phyloP scores from a whole-genome alignment of 148 eudicot species.

The Rhododendron ferrugineum region DNA sequence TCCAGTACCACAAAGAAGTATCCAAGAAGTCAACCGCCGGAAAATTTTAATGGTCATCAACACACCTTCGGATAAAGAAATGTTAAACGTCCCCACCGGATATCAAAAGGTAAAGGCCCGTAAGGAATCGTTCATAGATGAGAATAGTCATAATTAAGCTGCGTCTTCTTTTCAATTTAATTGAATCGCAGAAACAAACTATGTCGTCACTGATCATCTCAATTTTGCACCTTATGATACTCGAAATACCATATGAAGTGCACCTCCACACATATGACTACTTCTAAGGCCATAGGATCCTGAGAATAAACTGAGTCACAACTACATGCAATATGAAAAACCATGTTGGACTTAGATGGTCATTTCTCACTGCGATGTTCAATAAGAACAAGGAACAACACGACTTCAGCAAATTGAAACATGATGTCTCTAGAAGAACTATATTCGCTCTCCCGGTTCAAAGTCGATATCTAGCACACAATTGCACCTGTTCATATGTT shows the following conservation, averaged over 20 bases:
- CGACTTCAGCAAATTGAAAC: constrained; percentile 6
- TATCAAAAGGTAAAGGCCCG: background rate
- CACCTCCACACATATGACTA: background rate
- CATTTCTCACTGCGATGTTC: background rate
- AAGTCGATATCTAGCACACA: constrained; percentile 5
- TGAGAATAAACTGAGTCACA: constrained; percentile 8
- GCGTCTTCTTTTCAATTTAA: background rate
- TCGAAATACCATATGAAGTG: background rate
- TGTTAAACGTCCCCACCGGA: background rate
- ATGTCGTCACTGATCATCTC: background rate
- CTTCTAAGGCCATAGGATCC: constrained; percentile 13
- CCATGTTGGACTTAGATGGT: constrained; percentile 7
- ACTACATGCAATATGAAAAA: constrained; percentile 1
- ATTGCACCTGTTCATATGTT: constrained; percentile 10
- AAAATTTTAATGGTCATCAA: background rate
- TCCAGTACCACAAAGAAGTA: background rate
- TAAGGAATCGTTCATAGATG: background rate
- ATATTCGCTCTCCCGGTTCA: constrained; percentile 5
- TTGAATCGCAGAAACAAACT: background rate
- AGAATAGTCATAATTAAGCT: constrained; percentile 1
- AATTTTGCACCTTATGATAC: background rate
- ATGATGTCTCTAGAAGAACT: constrained; percentile 7
- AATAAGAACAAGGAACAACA: constrained; percentile 2
- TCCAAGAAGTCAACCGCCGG: background rate
- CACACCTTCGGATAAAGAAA: background rate